Evolutionary conservation across 306 rosid species (phyloP).

Genomic region (Lablab purpureus): DNA sequence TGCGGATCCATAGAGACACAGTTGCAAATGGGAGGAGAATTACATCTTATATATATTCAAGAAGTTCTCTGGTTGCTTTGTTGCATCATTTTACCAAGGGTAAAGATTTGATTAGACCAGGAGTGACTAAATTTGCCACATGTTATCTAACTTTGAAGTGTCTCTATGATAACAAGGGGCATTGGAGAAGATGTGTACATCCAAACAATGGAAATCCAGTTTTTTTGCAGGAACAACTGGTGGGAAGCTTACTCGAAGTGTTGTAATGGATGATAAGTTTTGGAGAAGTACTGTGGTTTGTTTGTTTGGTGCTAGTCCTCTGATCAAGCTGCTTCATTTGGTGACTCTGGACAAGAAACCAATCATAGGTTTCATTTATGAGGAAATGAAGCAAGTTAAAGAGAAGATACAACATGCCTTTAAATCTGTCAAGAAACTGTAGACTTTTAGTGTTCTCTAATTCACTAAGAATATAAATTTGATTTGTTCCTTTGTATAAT

Average conservation of each 20-base stretch:
- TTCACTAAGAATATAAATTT: not conserved
- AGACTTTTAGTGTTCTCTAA: not conserved
- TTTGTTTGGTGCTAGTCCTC: not conserved
- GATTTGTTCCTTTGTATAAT: not conserved
- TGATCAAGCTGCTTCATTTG: not conserved
- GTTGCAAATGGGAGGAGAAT: not conserved
- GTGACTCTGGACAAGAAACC: not conserved
- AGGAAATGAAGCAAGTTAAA: not conserved
- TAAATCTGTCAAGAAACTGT: not conserved
- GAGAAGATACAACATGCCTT: not conserved
- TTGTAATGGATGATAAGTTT: not conserved
- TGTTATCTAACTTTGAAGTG: not conserved
- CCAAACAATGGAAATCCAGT: constrained; percentile 3
- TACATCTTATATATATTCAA: not conserved
- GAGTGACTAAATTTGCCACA: not conserved
- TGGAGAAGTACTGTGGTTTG: not conserved
- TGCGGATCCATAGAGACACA: not conserved
- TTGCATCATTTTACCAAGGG: constrained; percentile 3
- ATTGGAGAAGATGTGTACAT: not conserved
- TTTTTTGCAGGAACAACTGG: not conserved
- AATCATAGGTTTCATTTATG: not conserved
- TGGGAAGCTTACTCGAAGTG: not conserved
- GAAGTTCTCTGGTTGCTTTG: not conserved
- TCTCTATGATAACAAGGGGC: not conserved
- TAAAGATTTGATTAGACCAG: not conserved